Base-by-base conservation (phyloP, 2,329 filamentous ascomycete genomes). In the Aureobasidium sp. region DNA sequence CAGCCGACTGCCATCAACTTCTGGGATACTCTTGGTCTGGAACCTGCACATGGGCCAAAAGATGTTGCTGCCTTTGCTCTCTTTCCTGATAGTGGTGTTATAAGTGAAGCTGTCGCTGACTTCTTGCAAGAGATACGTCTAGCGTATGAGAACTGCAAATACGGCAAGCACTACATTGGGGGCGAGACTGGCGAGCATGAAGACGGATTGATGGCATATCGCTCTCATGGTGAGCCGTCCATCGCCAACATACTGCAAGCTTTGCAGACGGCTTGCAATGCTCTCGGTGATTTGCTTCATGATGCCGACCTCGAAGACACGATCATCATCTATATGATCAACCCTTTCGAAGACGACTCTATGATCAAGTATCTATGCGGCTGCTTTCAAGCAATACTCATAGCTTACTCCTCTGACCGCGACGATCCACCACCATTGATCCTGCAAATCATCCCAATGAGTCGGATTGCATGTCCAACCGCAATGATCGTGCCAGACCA, bases 21-120 rank as follows among this genome's bases (percentile, higher is more conserved):
- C 69, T 95, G 90, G 91, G 90, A 94, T 70, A 86, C 87, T 51
- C 77, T 95, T 20, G 88, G 89, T 0, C 79, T 96, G 1, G 84
- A 84, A 1, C 90, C 90, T 3, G 84, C 84, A 9, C 84, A 84
- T 63, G 88, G 89, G 0, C 70, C 79, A 8, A 95, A 95, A 72
- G 84, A 93, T 64, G 77, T 94, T 34, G 80, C 82, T 39, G 82
- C 86, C 0, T 82, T 90, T 52, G 90, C 88, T 69, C 77, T 94
- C 1, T 88, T 87, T 65, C 89, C 90, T 0, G 78, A 82, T 56
- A 83, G 84, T 68, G 82, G 83, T 32, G 85, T 87, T 1, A 76
- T 93, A 67, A 73, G 77, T 41, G 82, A 85, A 47, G 82, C 84
- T 53, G 82, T 86, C 6, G 76, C 80, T 15, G 79, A 78, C 0